Percentiles rank a stretch among this genome's conserved stretches.
Conservation (phyloP, 345 rosid species). For the Sisymbrium altissimum region DNA sequence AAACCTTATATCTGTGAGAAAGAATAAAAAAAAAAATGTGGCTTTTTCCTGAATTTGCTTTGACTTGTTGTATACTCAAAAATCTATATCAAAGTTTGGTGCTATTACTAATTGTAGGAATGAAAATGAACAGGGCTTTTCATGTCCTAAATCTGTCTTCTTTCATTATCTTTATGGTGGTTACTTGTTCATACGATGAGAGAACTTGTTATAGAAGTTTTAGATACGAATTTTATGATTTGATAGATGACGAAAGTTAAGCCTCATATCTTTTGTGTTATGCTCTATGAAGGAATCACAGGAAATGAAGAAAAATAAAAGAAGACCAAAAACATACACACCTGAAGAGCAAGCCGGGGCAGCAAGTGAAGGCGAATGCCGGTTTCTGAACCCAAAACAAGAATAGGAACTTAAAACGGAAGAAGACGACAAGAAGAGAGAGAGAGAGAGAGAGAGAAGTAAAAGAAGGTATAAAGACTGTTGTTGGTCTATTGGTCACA, state of each 20-base stretch:
- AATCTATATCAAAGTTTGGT: slow-evolving; percentile 30
- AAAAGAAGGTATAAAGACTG: slow-evolving; percentile 31
- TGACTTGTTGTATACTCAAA: slow-evolving; percentile 35
- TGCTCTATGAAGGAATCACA: not conserved
- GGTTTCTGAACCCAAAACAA: slow-evolving; percentile 14
- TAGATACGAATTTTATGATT: not conserved
- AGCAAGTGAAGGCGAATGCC: slow-evolving; percentile 13
- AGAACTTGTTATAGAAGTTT: not conserved
- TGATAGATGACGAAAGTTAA: slow-evolving; percentile 1
- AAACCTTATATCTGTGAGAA: not conserved
- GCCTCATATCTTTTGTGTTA: not conserved
- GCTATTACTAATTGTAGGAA: slow-evolving; percentile 21
- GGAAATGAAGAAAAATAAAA: not conserved
- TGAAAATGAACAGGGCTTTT: slow-evolving; percentile 19
- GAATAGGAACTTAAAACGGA: not conserved
- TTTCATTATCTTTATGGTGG: slow-evolving; percentile 14
- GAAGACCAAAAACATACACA: slow-evolving; percentile 1
- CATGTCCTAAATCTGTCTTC: slow-evolving; percentile 11
- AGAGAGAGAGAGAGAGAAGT: slow-evolving; percentile 11
- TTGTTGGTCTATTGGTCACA: slow-evolving; percentile 34
- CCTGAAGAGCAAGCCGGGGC: slow-evolving; percentile 35
- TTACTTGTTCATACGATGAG: slow-evolving; percentile 16
- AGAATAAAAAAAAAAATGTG: not conserved
- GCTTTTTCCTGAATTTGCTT: slow-evolving; percentile 21
- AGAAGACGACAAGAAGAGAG: not conserved